Conservation (phyloP, 2,329 filamentous ascomycete genomes). For the Colletotrichum costaricense region DNA sequence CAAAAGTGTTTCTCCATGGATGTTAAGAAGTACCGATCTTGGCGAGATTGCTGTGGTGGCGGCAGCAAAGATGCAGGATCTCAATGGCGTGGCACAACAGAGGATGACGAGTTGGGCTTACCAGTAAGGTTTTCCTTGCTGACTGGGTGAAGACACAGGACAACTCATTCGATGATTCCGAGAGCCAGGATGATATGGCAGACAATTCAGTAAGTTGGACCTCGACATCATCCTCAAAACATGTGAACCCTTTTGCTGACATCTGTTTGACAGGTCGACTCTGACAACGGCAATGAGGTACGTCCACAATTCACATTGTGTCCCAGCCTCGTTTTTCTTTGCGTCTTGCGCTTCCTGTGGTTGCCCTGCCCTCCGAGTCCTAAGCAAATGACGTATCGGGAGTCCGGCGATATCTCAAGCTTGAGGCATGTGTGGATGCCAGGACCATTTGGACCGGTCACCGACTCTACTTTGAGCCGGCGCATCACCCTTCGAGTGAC, state of each 20-base stretch:
- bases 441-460: slow-evolving; percentile 1
- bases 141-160: slow-evolving; percentile 19
- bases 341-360: neutral
- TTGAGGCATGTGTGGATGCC: neutral
- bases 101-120: slow-evolving; percentile 20
- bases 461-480: neutral
- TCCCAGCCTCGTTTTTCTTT: slow-evolving; percentile 14
- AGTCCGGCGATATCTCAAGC: slow-evolving; percentile 1
- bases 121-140: slow-evolving; percentile 22
- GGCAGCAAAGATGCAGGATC: slow-evolving; percentile 20
- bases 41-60: neutral
- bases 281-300: neutral
- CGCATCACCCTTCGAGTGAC: slow-evolving; percentile 1
- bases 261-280: neutral
- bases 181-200: neutral
- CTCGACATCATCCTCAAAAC: neutral
- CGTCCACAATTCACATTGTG: neutral
- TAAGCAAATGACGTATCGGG: neutral
- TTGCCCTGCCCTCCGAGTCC: neutral
- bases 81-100: neutral
- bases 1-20: slow-evolving; percentile 10
- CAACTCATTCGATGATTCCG: neutral
- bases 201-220: neutral
- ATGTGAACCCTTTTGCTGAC: neutral
- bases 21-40: slow-evolving; percentile 5